These are phyloP conservation scores for Spathaspora arborariae DNA, from an alignment of 805 yeast genomes.

Conservation along the genomic window DNA sequence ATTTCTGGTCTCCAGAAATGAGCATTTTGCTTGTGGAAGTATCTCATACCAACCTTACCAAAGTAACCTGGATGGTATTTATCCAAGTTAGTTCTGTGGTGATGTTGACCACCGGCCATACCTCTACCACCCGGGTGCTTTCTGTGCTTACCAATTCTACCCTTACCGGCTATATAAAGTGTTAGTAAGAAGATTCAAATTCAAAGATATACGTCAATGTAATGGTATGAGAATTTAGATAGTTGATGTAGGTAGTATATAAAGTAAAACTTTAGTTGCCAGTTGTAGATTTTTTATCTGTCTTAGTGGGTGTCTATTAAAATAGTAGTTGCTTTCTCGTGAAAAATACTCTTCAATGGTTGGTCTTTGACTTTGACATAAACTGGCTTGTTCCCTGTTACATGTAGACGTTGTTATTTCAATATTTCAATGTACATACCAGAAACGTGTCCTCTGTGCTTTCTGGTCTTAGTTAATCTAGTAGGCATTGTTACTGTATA, in stretches of 20 bases:
- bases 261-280: too few relatives aligned
- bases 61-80: constrained; percentile 99
- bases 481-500: constrained; percentile 74
- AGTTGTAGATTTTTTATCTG: not conserved
- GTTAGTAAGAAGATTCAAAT: not conserved
- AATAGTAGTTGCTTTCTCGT: not conserved
- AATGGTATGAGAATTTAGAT: not conserved
- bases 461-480: constrained; percentile 99
- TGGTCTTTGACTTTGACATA: not conserved
- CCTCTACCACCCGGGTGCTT: constrained; percentile 99
- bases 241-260: too few relatives aligned
- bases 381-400: not conserved
- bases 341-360: not conserved
- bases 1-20: constrained; percentile 98
- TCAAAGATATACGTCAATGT: not conserved
- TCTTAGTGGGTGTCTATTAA: not conserved
- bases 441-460: constrained; percentile 99
- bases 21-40: constrained; percentile 92
- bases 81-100: constrained; percentile 99
- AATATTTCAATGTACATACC: constrained; percentile 55
- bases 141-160: constrained; percentile 99
- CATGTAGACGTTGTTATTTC: not conserved
- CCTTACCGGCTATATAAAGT: constrained; percentile 87
- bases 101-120: constrained; percentile 99
- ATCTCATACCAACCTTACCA: constrained; percentile 99